Conservation (phyloP, 225 moss, liverwort and hornwort species). For the Physcomitrium patens region DNA sequence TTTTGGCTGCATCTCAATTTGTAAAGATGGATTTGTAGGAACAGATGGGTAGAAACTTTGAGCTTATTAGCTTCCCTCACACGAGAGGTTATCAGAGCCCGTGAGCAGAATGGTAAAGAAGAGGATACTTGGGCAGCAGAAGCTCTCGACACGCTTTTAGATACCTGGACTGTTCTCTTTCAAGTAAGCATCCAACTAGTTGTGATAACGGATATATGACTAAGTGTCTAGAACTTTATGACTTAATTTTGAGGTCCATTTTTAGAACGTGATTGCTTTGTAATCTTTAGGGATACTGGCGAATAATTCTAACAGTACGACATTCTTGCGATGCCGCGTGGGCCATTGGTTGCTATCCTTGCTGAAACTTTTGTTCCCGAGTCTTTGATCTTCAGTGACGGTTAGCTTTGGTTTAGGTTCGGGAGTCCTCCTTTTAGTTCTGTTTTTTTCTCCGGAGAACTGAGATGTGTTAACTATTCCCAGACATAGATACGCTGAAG, state of each 20-base stretch:
- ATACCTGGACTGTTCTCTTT: constrained; percentile 96
- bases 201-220: constrained; percentile 9
- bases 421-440: constrained; percentile 1
- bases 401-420: constrained; percentile 10
- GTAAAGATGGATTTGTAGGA: constrained; percentile 22
- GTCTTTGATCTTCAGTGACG: constrained; percentile 8
- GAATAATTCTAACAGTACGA: constrained; percentile 10
- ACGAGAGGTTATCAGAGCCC: constrained; percentile 89
- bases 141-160: constrained; percentile 91
- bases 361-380: neutral
- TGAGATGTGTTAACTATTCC: constrained; percentile 18
- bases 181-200: constrained; percentile 62
- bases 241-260: constrained; percentile 5
- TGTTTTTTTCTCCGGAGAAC: neutral
- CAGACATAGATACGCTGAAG: constrained; percentile 13
- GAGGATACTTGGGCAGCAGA: constrained; percentile 93
- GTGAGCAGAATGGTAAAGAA: constrained; percentile 71
- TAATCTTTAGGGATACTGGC: constrained; percentile 15
- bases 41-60: constrained; percentile 85
- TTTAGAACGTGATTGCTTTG: constrained; percentile 10
- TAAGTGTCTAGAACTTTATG: constrained; percentile 18
- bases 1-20: constrained; percentile 2
- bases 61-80: constrained; percentile 95
- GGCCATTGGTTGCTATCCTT: neutral
- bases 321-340: neutral